phyloP scores from a whole-genome alignment of 2,329 filamentous ascomycete genomes.

The Alternaria incomplexa region DNA sequence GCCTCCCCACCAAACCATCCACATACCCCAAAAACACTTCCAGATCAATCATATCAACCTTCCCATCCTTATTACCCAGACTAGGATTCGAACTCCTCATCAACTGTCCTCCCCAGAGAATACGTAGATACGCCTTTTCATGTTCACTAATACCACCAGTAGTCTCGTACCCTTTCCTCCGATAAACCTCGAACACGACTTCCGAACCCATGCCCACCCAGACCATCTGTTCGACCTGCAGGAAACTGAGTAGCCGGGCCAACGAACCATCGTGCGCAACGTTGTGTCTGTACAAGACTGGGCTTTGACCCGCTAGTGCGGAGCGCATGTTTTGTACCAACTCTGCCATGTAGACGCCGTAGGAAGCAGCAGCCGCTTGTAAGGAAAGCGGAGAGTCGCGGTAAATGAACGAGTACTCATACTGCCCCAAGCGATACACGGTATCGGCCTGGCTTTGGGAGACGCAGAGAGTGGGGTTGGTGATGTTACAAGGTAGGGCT shows the following conservation, averaged over 20 bases:
- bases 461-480: slow-evolving; percentile 63
- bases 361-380: slow-evolving; percentile 64
- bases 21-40: slow-evolving; percentile 71
- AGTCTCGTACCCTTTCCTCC: slow-evolving; percentile 1
- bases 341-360: slow-evolving; percentile 78
- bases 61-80: slow-evolving; percentile 55
- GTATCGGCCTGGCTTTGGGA: slow-evolving; percentile 67
- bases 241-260: slow-evolving; percentile 68
- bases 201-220: slow-evolving; percentile 86
- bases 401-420: slow-evolving; percentile 81
- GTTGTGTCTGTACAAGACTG: slow-evolving; percentile 71
- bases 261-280: slow-evolving; percentile 81
- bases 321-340: slow-evolving; percentile 69
- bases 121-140: slow-evolving; percentile 60
- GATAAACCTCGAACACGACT: slow-evolving; percentile 75
- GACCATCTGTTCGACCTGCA: slow-evolving; percentile 78
- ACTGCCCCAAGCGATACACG: slow-evolving; percentile 78
- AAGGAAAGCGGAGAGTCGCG: slow-evolving; percentile 70
- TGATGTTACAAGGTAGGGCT: slow-evolving; percentile 70
- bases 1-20: slow-evolving; percentile 69
- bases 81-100: slow-evolving; percentile 71
- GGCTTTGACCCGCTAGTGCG: slow-evolving; percentile 21
- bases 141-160: background rate
- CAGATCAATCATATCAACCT: slow-evolving; percentile 73
- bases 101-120: slow-evolving; percentile 73